Evolutionary conservation across 164 flowering plant species (phyloP), one percentile per base, ranked within the genome.

Genomic region (Annona cherimola): DNA sequence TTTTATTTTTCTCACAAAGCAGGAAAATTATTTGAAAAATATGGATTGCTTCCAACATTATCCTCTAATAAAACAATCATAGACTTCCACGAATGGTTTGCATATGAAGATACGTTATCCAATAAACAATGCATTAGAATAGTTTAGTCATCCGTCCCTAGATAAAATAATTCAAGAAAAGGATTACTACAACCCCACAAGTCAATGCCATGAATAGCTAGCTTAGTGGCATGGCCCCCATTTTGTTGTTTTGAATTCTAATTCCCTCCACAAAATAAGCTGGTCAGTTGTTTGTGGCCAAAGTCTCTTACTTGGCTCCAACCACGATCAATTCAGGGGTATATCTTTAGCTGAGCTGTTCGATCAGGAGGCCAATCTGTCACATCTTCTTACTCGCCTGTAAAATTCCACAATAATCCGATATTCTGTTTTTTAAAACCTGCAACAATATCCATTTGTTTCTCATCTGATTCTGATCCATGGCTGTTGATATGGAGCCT

Each of bases 231-330:
- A 5, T 4, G 55, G 35, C 35, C 18, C 44, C 20, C 35, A 9
- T 16, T 20, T 61, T 63, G 18, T 16, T 69, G 45, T 66, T 45
- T 76, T 42, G 68, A 75, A 74, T 72, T 67, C 62, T 20, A 73
- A 55, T 71, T 70, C 75, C 35, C 81, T 78, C 83, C 84, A 61
- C 69, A 63, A 77, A 78, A 65, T 85, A 61, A 79, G 86, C 79
- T 69, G 35, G 35, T 26, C 35, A 79, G 62, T 81, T 20, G 69
- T 74, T 84, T 86, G n/a, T 69, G 74, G 26, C 74, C 68, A 81
- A 88, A 88, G 89, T 80, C 77, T 77, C 81, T 63, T 73, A 67
- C 69, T 68, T n/a, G 73, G 61, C 57, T 74, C 72, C 64, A 74
- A 26, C 35, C 35, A 26, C 35, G 35, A 26, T 26, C 35, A 26